Evolutionary conservation across 2,329 filamentous ascomycete species (phyloP), one percentile per base, ranked within the genome.

Genomic region (Grosmannia huntii): DNA sequence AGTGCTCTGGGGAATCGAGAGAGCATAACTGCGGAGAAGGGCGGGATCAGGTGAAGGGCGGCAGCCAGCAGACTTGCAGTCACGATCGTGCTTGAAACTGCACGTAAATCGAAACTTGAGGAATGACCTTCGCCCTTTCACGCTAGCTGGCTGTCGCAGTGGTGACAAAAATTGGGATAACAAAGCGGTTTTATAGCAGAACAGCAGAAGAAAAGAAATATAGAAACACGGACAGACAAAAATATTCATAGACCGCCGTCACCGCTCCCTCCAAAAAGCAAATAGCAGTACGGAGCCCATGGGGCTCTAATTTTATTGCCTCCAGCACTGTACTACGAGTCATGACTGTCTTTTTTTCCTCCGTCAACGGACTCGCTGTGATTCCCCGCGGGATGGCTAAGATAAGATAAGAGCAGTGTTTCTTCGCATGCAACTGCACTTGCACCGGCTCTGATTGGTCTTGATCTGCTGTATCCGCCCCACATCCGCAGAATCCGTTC

Each of bases 371-470:
- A 33, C 27, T 23, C n/a, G 21, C 7, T 9, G 31, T 9, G 31
- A 33, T 33, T 33, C 31, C 31, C 33, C 41, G 41, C 41, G 41
- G 41, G 16, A 44, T 44, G 41, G 36, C 31, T 23, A 48, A 10
- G 55, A 57, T 57, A 51, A 57, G 55, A 57, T 57, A 57, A 57
- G 33, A 57, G 55, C 49, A 53, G 14, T 31, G 10, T 54, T 7
- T 19, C 19, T 31, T 11, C 11, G n/a, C 21, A n/a, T 12, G 33
- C 48, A 23, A 46, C 21, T 31, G 16, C 25, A 49, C 16, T 58
- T 48, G 11, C 1, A 2, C 2, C 25, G 9, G 7, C 5, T 54
- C 6, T 53, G 21, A 57, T 57, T 57, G 56, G 56, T 25, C 31
- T 6, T 19, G 9, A 12, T 3, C 28, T 21, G 21, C 2, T 19